phyloP scores from a whole-genome alignment of 192 early-diverging fungal genomes.

The Coemansia sp. region DNA sequence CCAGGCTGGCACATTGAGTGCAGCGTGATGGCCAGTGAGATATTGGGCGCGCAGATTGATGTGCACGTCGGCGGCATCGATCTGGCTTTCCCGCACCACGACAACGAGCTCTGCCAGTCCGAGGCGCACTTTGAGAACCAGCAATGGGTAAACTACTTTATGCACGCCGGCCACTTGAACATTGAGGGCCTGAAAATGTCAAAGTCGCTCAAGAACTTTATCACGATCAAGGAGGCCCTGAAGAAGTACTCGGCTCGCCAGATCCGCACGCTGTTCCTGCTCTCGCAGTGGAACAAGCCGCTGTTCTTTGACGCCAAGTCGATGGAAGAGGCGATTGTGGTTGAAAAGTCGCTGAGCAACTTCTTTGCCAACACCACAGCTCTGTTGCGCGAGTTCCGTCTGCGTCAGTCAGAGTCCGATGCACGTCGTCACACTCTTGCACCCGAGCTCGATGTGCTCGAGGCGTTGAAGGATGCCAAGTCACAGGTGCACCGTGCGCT shows the following conservation, averaged over 20 bases:
- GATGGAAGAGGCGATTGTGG: conserved; percentile 73
- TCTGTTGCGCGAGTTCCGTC: conserved; percentile 65
- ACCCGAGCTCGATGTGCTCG: conserved; percentile 71
- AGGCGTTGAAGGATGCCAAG: conserved; percentile 65
- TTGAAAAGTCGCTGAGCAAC: conserved; percentile 84
- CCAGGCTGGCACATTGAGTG: conserved; percentile 99
- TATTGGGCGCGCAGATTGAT: conserved; percentile 85
- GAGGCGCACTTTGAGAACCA: conserved; percentile 87
- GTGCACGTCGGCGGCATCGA: conserved; percentile 96
- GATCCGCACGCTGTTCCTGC: conserved; percentile 86
- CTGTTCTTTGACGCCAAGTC: conserved; percentile 79
- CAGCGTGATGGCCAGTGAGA: conserved; percentile 94
- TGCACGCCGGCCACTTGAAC: conserved; percentile 94
- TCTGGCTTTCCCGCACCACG: conserved; percentile 97
- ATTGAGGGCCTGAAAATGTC: conserved; percentile 98
- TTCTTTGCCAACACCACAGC: conserved; percentile 85
- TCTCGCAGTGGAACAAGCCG: conserved; percentile 82
- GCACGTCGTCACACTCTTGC: conserved; percentile 71
- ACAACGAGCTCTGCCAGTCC: conserved; percentile 95
- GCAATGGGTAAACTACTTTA: conserved; percentile 99
- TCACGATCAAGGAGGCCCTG: conserved; percentile 89
- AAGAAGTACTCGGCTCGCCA: conserved; percentile 76
- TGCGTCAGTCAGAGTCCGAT: conserved; percentile 57
- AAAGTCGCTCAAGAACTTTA: conserved; percentile 98
- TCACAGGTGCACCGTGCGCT: conserved; percentile 77